Base-by-base conservation (phyloP, 2,329 filamentous ascomycete genomes). In the Sporothrix luriei region DNA sequence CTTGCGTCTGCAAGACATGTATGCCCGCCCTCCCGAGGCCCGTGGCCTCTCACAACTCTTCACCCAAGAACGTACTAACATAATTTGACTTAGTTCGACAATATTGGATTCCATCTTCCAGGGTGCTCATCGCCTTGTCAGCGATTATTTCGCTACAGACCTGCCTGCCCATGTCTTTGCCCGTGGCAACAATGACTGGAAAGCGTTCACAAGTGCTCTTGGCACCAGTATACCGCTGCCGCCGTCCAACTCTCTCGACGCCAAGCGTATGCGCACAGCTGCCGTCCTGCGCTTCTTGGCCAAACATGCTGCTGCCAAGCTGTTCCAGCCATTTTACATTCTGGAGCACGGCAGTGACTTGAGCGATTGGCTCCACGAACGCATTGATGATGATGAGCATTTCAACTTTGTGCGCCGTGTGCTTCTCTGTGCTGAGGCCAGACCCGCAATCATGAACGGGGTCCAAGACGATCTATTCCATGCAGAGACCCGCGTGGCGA, bases 291-390 rank as follows among this genome's bases (percentile, higher is more conserved):
- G 54, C 21, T 38, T 46, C 11, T 64, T 70, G 2, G 69, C 33
- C 16, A 5, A 55, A 33, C 7, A 9, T 33, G 33, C 33, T 4
- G 21, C 21, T 4, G 46, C 69, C n/a, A 33, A 70, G 26, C 33
- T 70, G 10, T 70, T 70, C 64, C 69, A 70, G 55, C 69, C 69
- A 10, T 66, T 67, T 11, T 70, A 70, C 51, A 4, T 51, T 5
- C 16, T 59, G 4, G 33, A 46, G 7, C 21, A 52, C 10, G 64
- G 64, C 19, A 14, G 54, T 16, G 64, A 70, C 0, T 19, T 62
- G 5, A 24, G 48, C 9, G 38, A 55, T 11, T 16, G 40, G 13
- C 38, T 70, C 7, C 6, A 49, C 10, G n/a, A 46, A 2, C 10
- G 33, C 10, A 21, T 62, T 11, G 49, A 54, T 7, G 46, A 66